Base-by-base conservation (phyloP, 441 rosid species). In the Brassica hybrid region DNA sequence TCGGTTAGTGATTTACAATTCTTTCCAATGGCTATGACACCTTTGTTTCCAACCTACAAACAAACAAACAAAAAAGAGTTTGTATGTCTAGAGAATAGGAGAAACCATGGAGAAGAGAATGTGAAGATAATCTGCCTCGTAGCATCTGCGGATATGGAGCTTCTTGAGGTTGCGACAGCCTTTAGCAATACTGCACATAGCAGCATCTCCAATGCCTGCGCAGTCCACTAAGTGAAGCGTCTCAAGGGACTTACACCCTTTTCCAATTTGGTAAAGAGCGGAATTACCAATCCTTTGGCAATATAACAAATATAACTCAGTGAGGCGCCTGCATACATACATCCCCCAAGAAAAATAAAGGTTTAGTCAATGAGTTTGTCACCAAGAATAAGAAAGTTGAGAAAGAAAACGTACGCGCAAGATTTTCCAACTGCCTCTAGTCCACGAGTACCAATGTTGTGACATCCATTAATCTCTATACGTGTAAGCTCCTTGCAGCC, bases 401-500 rank as follows among this genome's bases (percentile, higher is more conserved):
- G 72, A 11, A 54, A 64, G 63, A 76, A 75, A 79, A 80, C 81
- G 63, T 85, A 94, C 98, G 52, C 73, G 93, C 98, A 94, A 76
- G 81, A 89, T 84, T 52, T 85, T 81, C 98, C 97, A 74, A 94
- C 76, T 52, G 95, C 88, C 82, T 84, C 95, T 79, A 94, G 62
- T 76, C 98, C 98, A 41, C 72, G 30, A 21, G 97, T 91, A 65
- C 97, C 97, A 71, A 94, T 91, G 79, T 88, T 87, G 85, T 91
- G 97, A 84, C 98, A 92, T 58, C 98, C 98, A 85, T 92, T 92
- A 67, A 94, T 84, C 78, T 94, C 97, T 69, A 94, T 88, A 86
- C 89, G 94, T 11, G 87, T 83, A 79, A 94, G 92, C 69, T 86
- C 92, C 78, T 79, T 82, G 85, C 97, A 94, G 67, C 95, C 95